A percentile compares a stretch with the other conserved stretches of the same genome.
phyloP scores from a whole-genome alignment of 1,284 basidiomycete species.

The Rhodotorula sp. region DNA sequence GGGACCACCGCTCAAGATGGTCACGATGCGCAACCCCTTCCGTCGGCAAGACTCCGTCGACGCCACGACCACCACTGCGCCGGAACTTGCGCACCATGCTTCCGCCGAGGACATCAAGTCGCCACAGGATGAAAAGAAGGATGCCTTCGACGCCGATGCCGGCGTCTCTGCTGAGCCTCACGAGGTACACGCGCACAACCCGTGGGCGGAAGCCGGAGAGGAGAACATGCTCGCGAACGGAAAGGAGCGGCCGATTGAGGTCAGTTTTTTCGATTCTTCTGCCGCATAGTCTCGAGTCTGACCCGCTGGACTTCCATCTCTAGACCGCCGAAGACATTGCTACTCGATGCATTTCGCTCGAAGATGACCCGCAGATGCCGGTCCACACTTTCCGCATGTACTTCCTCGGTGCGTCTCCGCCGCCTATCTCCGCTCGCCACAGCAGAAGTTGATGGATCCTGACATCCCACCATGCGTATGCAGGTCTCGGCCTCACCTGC shows the following conservation, averaged over 20 bases:
- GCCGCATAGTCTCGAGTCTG: neutral
- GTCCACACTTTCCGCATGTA: slow-evolving; percentile 39
- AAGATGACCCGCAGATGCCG: slow-evolving; percentile 34
- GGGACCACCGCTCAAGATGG: slow-evolving; percentile 7
- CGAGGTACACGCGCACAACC: slow-evolving; percentile 7
- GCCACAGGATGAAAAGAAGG: slow-evolving; percentile 25
- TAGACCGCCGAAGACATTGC: slow-evolving; percentile 40
- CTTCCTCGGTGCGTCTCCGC: slow-evolving; percentile 21
- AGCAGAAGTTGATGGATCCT: neutral
- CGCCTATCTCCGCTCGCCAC: neutral
- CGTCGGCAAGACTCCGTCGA: slow-evolving; percentile 29
- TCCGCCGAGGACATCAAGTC: slow-evolving; percentile 3
- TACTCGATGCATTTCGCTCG: slow-evolving; percentile 39
- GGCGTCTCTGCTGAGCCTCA: neutral
- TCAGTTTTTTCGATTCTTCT: slow-evolving; percentile 2
- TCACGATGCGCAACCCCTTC: slow-evolving; percentile 31
- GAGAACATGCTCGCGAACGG: slow-evolving; percentile 36
- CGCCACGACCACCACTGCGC: slow-evolving; percentile 6
- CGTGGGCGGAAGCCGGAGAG: slow-evolving; percentile 11
- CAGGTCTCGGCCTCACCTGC: slow-evolving; percentile 32
- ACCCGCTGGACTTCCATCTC: too few relatives aligned
- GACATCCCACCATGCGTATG: neutral
- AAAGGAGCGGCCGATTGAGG: slow-evolving; percentile 40
- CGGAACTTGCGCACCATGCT: slow-evolving; percentile 7
- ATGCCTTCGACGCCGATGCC: neutral